Conservation (phyloP, 164 flowering plant genomes). For the Taxillus chinensis region DNA sequence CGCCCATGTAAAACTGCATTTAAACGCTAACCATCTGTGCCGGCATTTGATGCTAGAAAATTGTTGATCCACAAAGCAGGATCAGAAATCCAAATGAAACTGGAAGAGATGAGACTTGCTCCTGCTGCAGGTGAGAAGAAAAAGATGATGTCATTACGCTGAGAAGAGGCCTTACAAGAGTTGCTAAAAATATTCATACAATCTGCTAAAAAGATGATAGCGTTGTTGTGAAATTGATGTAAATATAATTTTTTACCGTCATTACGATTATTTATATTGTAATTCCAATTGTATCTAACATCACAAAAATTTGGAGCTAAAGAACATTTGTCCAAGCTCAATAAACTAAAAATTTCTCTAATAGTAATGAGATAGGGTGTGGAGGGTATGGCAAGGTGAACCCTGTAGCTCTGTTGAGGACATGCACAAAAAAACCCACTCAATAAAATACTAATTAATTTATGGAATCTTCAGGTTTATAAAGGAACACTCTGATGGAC, state of each 20-base stretch:
- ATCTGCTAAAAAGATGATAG: too few species aligned
- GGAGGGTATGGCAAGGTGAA: conserved; percentile 78
- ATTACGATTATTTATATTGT: too few species aligned
- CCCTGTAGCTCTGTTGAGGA: not conserved
- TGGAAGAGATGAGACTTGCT: conserved; percentile 45
- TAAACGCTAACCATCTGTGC: conserved; percentile 29
- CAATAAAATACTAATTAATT: not conserved
- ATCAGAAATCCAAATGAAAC: conserved; percentile 47
- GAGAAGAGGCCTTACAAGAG: conserved; percentile 11
- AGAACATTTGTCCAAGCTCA: conserved; percentile 26
- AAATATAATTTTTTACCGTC: too few species aligned
- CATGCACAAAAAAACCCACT: not conserved
- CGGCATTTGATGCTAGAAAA: conserved; percentile 60
- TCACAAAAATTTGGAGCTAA: conserved; percentile 10
- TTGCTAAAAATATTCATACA: conserved; percentile 3
- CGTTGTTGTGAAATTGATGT: too few species aligned
- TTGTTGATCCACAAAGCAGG: conserved; percentile 66
- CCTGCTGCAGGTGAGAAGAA: conserved; percentile 22
- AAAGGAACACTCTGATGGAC: conserved; percentile 44
- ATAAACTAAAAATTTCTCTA: conserved; percentile 52
- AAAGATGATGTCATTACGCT: conserved; percentile 17
- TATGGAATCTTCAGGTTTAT: conserved; percentile 28
- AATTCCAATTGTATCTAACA: too few species aligned
- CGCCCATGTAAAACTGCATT: conserved; percentile 16
- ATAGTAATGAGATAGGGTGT: conserved; percentile 50